phyloP scores from a whole-genome alignment of 768 basidiomycete species.

The Porpolomopsis calyptriformis region DNA sequence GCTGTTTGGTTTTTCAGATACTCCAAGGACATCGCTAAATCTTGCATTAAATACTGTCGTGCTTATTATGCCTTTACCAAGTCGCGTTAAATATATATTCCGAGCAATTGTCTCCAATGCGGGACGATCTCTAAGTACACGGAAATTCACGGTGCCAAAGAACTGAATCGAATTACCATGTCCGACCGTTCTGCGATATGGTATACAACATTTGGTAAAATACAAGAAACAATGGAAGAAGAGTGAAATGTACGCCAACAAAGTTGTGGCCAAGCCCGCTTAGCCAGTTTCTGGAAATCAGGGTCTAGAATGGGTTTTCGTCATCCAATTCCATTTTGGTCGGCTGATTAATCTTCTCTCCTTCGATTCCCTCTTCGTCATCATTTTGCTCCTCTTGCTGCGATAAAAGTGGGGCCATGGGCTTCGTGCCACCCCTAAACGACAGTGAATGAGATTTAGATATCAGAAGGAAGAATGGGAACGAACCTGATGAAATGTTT shows the following conservation, averaged over 20 bases:
- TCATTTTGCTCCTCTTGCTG: constrained; percentile 29
- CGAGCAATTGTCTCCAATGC: too few relatives aligned
- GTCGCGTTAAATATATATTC: too few relatives aligned
- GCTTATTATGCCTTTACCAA: not conserved
- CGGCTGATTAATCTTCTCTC: constrained; percentile 21
- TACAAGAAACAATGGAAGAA: too few relatives aligned
- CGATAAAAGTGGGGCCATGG: constrained; percentile 46
- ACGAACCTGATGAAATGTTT: constrained; percentile 86
- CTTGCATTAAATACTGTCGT: not conserved
- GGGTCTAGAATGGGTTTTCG: constrained; percentile 62
- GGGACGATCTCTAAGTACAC: too few relatives aligned
- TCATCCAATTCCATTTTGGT: constrained; percentile 40
- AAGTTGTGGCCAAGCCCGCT: not conserved
- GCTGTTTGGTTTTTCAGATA: not conserved
- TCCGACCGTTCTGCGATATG: too few relatives aligned
- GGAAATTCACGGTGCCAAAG: not conserved
- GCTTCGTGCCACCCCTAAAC: constrained; percentile 45
- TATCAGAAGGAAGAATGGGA: not conserved
- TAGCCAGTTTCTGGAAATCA: not conserved
- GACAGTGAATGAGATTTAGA: constrained; percentile 5
- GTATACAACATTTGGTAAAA: too few relatives aligned
- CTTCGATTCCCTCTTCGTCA: constrained; percentile 26
- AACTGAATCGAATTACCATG: not conserved
- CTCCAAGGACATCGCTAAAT: not conserved
- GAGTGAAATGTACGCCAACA: not conserved